Evolutionary conservation across 176 grass and related monocot species (phyloP), one percentile per base, ranked within the genome.

Genomic region (Tuctoria greenei): DNA sequence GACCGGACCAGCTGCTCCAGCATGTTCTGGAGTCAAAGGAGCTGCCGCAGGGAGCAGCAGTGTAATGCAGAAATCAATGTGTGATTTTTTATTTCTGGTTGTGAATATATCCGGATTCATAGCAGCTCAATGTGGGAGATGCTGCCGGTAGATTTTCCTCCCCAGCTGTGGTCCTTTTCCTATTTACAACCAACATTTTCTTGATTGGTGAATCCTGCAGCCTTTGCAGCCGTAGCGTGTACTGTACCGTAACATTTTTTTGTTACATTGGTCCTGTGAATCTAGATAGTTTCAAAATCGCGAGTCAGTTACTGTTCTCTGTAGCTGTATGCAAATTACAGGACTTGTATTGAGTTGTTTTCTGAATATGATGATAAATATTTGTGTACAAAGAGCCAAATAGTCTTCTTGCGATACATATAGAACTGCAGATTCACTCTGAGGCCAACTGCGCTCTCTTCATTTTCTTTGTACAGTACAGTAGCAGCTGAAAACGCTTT

Each of bases 11-110:
- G 89, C 52, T 94, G 95, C 87, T 97, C 93, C 7, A 80, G 90
- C 59, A 89, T 91, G 80, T 97, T 93, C 79, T 98, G 95, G 86
- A 87, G 84, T 49, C 77, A 91, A 74, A 84, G 95, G 86, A 98
- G 89, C 76, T 98, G 95, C 65, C 91, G 94, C 34, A 87, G 95
- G 70, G 91, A 98, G 84, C 84, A 98, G 46, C 95, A 94, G 60
- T 98, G 95, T 67, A 91, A 92, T 79, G 88, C 91, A 8, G 95
- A 98, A 35, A 98, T 98, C 74, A 91, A 88, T 27, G 79, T 78
- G 14, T 98, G 89, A 88, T 79, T 83, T 21, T 36, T 77, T 78
- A 21, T 83, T 27, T 52, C n/a, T n/a, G n/a, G n/a, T n/a, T n/a
- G n/a, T n/a, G n/a, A n/a, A n/a, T 88, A 88, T 69, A 44, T 52